Evolutionary conservation across 139 green algal species (phyloP).

Genomic region (Micractinium sp.): DNA sequence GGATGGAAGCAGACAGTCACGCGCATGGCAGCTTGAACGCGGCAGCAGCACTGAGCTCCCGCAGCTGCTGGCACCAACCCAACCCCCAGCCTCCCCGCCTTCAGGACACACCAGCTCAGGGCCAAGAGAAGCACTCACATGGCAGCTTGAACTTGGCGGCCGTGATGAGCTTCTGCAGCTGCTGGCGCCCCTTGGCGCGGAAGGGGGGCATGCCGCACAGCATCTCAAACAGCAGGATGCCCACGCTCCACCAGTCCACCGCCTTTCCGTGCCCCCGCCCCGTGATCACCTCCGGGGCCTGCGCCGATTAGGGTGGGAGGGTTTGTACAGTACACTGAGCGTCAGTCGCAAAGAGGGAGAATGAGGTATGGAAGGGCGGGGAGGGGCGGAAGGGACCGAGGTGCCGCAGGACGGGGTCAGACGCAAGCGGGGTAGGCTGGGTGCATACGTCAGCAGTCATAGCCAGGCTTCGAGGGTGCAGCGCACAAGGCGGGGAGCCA

Average conservation of each 20-base stretch:
- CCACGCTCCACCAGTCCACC: conserved; percentile 98
- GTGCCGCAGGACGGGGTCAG: no score
- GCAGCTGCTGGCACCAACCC: conserved; percentile 71
- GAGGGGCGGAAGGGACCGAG: no score
- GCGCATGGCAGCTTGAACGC: neutral
- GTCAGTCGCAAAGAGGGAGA: neutral
- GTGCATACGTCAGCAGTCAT: no score
- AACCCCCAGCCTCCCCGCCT: neutral
- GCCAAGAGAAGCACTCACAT: conserved; percentile 29
- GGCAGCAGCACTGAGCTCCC: conserved; percentile 39
- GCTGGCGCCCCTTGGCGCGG: conserved; percentile 80
- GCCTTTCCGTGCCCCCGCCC: conserved; percentile 85
- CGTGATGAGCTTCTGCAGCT: conserved; percentile 89
- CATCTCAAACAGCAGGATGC: conserved; percentile 98
- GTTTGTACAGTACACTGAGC: neutral
- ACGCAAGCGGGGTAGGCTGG: no score
- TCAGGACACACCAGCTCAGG: neutral
- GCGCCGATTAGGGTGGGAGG: conserved; percentile 14
- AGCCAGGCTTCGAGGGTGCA: no score
- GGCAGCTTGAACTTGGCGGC: conserved; percentile 85
- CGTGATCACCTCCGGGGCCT: conserved; percentile 89
- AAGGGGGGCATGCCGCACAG: conserved; percentile 93
- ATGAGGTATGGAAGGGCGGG: no score
- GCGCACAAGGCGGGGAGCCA: no score
- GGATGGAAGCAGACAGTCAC: no score